phyloP scores from a whole-genome alignment of 208 protist genomes.

The Trypanosoma congolense region DNA sequence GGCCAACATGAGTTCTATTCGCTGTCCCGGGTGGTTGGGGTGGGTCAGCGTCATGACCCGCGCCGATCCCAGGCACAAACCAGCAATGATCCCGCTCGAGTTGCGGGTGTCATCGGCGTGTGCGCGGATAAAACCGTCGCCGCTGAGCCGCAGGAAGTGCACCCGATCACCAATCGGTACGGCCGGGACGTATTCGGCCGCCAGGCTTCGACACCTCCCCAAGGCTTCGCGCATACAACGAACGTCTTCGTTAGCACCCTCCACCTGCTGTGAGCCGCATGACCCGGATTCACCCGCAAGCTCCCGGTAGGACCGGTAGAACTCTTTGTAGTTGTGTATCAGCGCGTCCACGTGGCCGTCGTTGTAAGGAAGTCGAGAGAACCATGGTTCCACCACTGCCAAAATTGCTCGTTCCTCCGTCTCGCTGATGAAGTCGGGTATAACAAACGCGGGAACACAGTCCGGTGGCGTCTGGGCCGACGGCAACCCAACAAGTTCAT shows the following conservation, averaged over 20 bases:
- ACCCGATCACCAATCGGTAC: conserved; percentile 82
- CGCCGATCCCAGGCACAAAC: conserved; percentile 54
- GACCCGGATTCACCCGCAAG: conserved; percentile 25
- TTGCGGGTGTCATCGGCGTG: conserved; percentile 81
- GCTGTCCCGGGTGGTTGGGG: conserved; percentile 48
- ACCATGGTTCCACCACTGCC: conserved; percentile 55
- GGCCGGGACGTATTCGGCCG: conserved; percentile 41
- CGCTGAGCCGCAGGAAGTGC: conserved; percentile 70
- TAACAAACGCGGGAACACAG: conserved; percentile 72
- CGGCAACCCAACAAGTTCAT: conserved; percentile 64
- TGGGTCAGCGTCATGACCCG: conserved; percentile 84
- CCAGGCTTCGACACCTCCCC: conserved; percentile 31
- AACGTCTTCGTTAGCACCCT: neutral
- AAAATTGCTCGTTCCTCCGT: conserved; percentile 65
- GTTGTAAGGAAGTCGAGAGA: conserved; percentile 64
- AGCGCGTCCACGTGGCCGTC: conserved; percentile 72
- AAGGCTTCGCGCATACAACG: conserved; percentile 36
- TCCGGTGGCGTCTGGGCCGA: conserved; percentile 55
- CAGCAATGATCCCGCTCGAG: conserved; percentile 76
- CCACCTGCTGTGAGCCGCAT: too few species aligned
- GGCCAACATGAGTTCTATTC: conserved; percentile 70
- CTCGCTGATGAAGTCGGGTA: conserved; percentile 62
- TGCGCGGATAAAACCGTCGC: conserved; percentile 76
- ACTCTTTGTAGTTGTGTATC: conserved; percentile 87
- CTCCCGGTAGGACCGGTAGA: conserved; percentile 71